Evolutionary conservation across 441 rosid species (phyloP).

Genomic region (Flueggea neowawraea): DNA sequence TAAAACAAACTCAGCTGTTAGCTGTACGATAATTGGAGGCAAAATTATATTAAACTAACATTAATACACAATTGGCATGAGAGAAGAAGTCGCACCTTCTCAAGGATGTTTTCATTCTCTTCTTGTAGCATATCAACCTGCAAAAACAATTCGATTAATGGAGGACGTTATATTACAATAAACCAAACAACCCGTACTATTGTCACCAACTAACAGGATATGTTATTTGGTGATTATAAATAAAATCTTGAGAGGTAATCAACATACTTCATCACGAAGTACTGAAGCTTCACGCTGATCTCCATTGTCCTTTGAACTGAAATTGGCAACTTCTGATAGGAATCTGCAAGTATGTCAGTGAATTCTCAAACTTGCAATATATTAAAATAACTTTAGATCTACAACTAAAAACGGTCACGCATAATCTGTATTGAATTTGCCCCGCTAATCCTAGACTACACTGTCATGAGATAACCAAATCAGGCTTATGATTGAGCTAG

Average conservation of each 20-base stretch:
- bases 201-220: not conserved
- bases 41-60: not conserved
- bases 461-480: too few relatives aligned
- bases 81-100: constrained; percentile 44
- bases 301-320: constrained; percentile 46
- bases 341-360: constrained; percentile 46
- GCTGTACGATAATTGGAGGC: not conserved
- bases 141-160: constrained; percentile 16
- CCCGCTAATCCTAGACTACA: not conserved
- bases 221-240: not conserved
- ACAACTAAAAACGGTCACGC: not conserved
- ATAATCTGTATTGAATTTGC: not conserved
- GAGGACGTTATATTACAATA: not conserved
- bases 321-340: constrained; percentile 33
- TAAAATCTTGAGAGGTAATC: not conserved
- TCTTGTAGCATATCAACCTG: constrained; percentile 90
- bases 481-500: too few relatives aligned
- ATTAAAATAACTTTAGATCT: constrained; percentile 3
- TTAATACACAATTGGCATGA: not conserved
- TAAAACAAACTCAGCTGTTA: constrained; percentile 20
- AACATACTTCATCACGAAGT: constrained; percentile 83
- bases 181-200: not conserved
- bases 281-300: constrained; percentile 78
- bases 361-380: constrained; percentile 12
- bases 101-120: constrained; percentile 58